Base-by-base conservation (phyloP, 495 filamentous ascomycete species). In the Friedmanniomyces endolithicus region DNA sequence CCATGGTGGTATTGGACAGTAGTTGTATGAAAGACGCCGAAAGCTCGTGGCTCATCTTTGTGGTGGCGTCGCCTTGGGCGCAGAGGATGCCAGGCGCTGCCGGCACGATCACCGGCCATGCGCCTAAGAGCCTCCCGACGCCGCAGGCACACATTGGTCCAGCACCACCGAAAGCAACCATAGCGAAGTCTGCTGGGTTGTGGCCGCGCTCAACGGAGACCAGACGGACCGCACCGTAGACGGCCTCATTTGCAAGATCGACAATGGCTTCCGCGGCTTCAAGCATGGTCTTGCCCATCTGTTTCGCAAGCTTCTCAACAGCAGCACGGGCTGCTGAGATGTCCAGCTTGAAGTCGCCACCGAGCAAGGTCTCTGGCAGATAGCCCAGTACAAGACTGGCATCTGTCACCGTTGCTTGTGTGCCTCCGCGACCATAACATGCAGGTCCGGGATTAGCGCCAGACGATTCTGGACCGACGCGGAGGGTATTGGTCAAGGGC, bases 131-230 rank as follows among this genome's bases (percentile, higher is more conserved):
- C 56, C 74, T 68, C 7, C 74, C 74, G 1, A 77, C 62, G 6
- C 71, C 67, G 48, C 75, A 75, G 0, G 71, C 74, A 60, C 75
- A 72, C 8, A 75, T 55, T 20, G 74, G 74, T 6, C 74, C 74
- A 2, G n/a, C 74, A 41, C 74, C 74, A 11, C 74, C 74, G 55
- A 76, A 76, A 0, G 74, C 74, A 3, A 77, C 74, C 4, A 77
- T 65, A 2, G 74, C 73, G 58, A 77, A 77, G 12, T 75, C 72
- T n/a, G 69, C 67, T 16, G 74, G 74, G 53, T 77, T 73, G 35
- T 74, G 74, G 9, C 74, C 74, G 49, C 75, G 74, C 48, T 77
- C 74, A 4, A 77, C 72, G 1, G 74, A 75, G 4, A 77, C 73
- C 0, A 75, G 64, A 25, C 74, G 69, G 27, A 77, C 55, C 17